Base-by-base conservation (phyloP, 768 basidiomycete genomes). In the Macrocybe gigantea region DNA sequence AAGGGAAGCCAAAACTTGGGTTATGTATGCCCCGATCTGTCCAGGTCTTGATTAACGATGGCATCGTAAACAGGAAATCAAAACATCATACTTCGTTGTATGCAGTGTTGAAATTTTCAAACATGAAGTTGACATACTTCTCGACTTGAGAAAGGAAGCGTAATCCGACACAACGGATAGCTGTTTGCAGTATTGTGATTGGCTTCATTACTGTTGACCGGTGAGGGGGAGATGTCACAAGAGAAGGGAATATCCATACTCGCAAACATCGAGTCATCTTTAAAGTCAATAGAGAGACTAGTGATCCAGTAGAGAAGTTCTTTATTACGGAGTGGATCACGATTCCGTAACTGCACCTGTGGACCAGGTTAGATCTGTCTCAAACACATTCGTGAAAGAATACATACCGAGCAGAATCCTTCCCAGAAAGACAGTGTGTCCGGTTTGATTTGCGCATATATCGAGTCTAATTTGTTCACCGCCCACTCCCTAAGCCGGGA, bases 361-460 rank as follows among this genome's bases (percentile, higher is more conserved):
- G 44, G 14, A 47, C 47, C 14, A 36, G 13, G 31, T 44, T 5
- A 32, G 7, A 40, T 33, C 47, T 33, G 14, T 38, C 33, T 6
- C 7, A 22, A 42, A 11, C 2, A 15, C 10, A 41, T 46, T 14
- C 45, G 57, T 56, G 14, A 32, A 35, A 7, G 43, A 48, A 4
- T 31, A 57, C 73, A 53, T 50, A 83, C 82, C 52, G 72, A 74
- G 58, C 89, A 74, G 30, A 83, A 68, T 14, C 67, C 72, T 55
- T 85, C 85, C 87, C 89, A 93, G 51, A 88, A 83, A 7, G 70
- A 61, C 30, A 88, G 64, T 0, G 90, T 94, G 58, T 94, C 93
- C 39, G 91, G 92, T 54, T 88, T 89, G 59, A 93, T 86, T 53
- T 85, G 83, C 6, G 70, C 65, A 52, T 85, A 81, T 46, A 93